Conservation (phyloP, 306 rosid genomes). For the Crotalaria pallida region DNA sequence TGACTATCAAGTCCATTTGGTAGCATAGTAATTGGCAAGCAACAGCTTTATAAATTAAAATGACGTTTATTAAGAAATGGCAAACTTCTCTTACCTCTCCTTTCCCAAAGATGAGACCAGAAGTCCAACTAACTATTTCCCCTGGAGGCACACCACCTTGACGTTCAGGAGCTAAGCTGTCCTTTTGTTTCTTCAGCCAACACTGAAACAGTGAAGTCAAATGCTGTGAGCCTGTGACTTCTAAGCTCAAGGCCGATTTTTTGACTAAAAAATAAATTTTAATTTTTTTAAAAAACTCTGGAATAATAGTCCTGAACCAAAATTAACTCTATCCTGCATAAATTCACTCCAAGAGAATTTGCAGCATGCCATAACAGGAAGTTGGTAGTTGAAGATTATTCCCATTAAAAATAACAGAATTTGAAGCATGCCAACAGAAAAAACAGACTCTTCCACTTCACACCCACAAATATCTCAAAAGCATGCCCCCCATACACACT, state of each 20-base stretch:
- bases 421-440: slow-evolving; percentile 2
- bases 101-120: slow-evolving; percentile 86
- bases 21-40: background rate
- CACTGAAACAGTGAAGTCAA: slow-evolving; percentile 48
- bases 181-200: slow-evolving; percentile 98
- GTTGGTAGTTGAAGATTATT: background rate
- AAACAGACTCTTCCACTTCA: background rate
- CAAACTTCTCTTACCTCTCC: slow-evolving; percentile 61
- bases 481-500: background rate
- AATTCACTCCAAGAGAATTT: background rate
- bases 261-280: background rate
- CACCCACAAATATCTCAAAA: background rate
- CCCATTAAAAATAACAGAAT: background rate
- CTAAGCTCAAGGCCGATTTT: background rate
- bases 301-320: background rate
- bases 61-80: background rate
- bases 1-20: background rate
- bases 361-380: background rate
- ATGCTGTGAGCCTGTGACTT: background rate
- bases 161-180: slow-evolving; percentile 59
- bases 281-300: background rate
- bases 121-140: slow-evolving; percentile 63
- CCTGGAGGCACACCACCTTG: slow-evolving; percentile 37
- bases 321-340: background rate
- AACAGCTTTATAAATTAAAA: background rate